Evolutionary conservation across 2,329 filamentous ascomycete genomes (phyloP), one percentile per base, ranked within the genome.

Genomic region (Triangularia verruculosa): DNA sequence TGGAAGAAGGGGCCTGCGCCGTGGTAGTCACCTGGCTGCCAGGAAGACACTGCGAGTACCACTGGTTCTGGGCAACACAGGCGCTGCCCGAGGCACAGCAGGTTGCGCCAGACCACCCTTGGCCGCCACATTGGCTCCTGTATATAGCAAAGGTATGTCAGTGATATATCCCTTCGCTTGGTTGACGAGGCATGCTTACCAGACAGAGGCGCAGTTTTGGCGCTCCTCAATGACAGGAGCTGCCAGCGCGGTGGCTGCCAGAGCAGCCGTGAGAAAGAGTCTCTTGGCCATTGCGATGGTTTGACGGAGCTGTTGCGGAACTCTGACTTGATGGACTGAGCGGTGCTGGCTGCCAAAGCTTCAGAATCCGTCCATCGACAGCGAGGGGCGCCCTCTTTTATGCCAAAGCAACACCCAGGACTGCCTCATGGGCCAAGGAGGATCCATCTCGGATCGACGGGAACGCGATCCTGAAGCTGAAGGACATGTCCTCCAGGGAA

Each of bases 101-200:
- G 1, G 78, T 80, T n/a, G 78, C 67, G 22, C 80, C 81, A 15
- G 65, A 70, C 73, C 74, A 82, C 61, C 73, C 75, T n/a, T 67
- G 74, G n/a, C 80, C 80, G 62, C 80, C 80, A 51, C 80, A 82
- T 64, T 82, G 80, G 22, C 67, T 62, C 69, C 72, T 75, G 24
- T 30, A n/a, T 30, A n/a, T 22, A 57, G 54, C 9, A 28, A 13
- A 4, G 13, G 22, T 56, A 43, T n/a, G 27, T 30, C n/a, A 60
- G 15, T 1, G n/a, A 13, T 22, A 13, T 3, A 34, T 17, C 3
- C 32, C 2, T 9, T 56, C 5, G 17, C 12, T 53, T 7, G 51
- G 51, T 24, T 24, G 15, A 17, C 2, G 43, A 28, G 51, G 13
- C 20, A 15, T 17, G 63, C 73, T 63, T 71, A 78, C 76, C 76